Conservation (phyloP, 306 rosid genomes). For the Quillaja saponaria region DNA sequence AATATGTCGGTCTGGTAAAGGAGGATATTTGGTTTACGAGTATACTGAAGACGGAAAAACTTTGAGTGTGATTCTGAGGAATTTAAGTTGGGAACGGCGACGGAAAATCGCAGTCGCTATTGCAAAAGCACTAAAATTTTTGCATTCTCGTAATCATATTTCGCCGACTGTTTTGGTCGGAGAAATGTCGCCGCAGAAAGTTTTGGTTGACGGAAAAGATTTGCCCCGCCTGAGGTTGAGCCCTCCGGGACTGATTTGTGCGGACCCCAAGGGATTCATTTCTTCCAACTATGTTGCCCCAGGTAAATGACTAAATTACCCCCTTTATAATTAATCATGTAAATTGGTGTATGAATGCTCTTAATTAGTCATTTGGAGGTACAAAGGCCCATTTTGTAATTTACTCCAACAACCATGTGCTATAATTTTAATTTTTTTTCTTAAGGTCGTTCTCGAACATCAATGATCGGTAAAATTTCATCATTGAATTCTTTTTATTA, state of each 20-base stretch:
- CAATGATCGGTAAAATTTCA: too few species aligned
- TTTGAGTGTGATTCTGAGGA: conserved; percentile 43
- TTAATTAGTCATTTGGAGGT: not conserved
- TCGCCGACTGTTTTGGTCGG: conserved; percentile 43
- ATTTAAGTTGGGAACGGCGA: conserved; percentile 66
- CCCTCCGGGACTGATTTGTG: conserved; percentile 36
- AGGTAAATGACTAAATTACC: conserved; percentile 46
- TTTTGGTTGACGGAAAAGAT: conserved; percentile 47
- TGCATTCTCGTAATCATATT: conserved; percentile 43
- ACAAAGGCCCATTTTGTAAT: too few species aligned
- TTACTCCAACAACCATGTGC: too few species aligned
- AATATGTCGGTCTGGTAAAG: conserved; percentile 56
- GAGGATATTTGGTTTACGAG: conserved; percentile 57
- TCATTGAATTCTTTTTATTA: too few species aligned
- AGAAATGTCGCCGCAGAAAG: conserved; percentile 54
- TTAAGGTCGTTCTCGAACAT: too few species aligned
- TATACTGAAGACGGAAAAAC: conserved; percentile 42
- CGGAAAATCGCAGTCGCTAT: conserved; percentile 57
- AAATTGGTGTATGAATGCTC: not conserved
- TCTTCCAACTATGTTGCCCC: conserved; percentile 61
- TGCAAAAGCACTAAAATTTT: conserved; percentile 56
- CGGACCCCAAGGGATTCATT: conserved; percentile 42
- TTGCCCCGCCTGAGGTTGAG: conserved; percentile 54
- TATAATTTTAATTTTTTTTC: too few species aligned
- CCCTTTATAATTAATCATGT: not conserved